Percentiles rank a stretch among this genome's conserved stretches.
Evolutionary conservation across 1,284 basidiomycete species (phyloP).

Genomic region (Cutaneotrichosporon dermatis): DNA sequence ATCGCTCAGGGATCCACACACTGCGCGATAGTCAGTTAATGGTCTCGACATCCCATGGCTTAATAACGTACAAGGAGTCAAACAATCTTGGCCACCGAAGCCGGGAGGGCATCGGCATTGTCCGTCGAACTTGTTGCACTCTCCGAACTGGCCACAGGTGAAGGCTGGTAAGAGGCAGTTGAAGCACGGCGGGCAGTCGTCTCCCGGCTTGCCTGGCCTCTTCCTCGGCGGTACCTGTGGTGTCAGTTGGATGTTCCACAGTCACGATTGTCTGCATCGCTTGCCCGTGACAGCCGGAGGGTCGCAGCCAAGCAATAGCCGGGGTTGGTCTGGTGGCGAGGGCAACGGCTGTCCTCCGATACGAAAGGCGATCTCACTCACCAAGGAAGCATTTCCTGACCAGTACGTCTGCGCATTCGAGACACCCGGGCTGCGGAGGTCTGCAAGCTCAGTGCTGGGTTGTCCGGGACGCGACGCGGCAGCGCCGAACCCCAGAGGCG

Average conservation of each 20-base stretch:
- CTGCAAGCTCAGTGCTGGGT: neutral
- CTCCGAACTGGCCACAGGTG: slow-evolving; percentile 76
- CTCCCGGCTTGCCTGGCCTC: slow-evolving; percentile 6
- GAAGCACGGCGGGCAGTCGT: slow-evolving; percentile 60
- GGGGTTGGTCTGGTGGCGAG: too few relatives aligned
- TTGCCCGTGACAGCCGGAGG: neutral
- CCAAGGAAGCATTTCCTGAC: neutral
- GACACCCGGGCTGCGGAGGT: neutral
- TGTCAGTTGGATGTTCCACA: neutral
- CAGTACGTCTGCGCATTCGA: neutral
- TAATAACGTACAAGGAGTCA: slow-evolving; percentile 61
- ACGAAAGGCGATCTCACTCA: neutral
- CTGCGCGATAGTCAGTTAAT: slow-evolving; percentile 45
- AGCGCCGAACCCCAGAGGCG: neutral
- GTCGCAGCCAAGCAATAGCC: neutral
- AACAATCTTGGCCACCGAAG: slow-evolving; percentile 85
- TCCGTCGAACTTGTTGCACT: slow-evolving; percentile 80
- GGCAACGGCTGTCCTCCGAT: too few relatives aligned
- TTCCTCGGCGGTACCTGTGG: neutral
- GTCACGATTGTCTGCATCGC: neutral
- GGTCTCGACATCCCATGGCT: neutral
- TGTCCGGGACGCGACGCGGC: neutral
- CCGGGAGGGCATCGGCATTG: slow-evolving; percentile 86
- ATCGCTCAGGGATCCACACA: slow-evolving; percentile 86
- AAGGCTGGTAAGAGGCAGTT: slow-evolving; percentile 79